Evolutionary conservation across 495 filamentous ascomycete genomes (phyloP).

Genomic region (Penicillium pancosmium): DNA sequence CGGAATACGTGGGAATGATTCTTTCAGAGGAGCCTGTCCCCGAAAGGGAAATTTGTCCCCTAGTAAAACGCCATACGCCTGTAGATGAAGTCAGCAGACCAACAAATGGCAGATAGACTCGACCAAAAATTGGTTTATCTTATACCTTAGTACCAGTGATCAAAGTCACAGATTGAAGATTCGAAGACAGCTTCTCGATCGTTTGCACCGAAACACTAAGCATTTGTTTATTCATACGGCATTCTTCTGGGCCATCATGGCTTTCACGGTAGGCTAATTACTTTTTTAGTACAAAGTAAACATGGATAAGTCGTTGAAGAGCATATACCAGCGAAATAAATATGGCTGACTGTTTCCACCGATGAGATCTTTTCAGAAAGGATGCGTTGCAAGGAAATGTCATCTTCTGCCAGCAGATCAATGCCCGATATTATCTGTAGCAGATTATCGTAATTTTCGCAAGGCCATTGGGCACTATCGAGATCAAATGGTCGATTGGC

Average conservation of each 20-base stretch:
- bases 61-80: slow-evolving; percentile 35
- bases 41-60: slow-evolving; percentile 28
- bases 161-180: slow-evolving; percentile 17
- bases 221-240: slow-evolving; percentile 23
- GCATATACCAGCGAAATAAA: slow-evolving; percentile 44
- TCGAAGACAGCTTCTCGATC: slow-evolving; percentile 13
- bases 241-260: slow-evolving; percentile 18
- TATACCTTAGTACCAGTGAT: slow-evolving; percentile 23
- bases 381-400: slow-evolving; percentile 20
- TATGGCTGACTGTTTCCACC: slow-evolving; percentile 45
- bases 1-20: slow-evolving; percentile 43
- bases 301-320: not conserved
- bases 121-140: not conserved
- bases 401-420: slow-evolving; percentile 34
- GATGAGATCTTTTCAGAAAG: slow-evolving; percentile 38
- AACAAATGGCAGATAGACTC: not conserved
- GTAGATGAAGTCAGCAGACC: not conserved
- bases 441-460: slow-evolving; percentile 26
- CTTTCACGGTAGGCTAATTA: slow-evolving; percentile 19
- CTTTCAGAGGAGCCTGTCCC: slow-evolving; percentile 35
- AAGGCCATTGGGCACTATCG: slow-evolving; percentile 44
- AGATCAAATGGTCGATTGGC: slow-evolving; percentile 42
- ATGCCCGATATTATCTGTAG: slow-evolving; percentile 47
- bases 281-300: not conserved
- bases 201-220: slow-evolving; percentile 14